Conservation (phyloP, 306 rosid species). For the Acmispon strigosus region DNA sequence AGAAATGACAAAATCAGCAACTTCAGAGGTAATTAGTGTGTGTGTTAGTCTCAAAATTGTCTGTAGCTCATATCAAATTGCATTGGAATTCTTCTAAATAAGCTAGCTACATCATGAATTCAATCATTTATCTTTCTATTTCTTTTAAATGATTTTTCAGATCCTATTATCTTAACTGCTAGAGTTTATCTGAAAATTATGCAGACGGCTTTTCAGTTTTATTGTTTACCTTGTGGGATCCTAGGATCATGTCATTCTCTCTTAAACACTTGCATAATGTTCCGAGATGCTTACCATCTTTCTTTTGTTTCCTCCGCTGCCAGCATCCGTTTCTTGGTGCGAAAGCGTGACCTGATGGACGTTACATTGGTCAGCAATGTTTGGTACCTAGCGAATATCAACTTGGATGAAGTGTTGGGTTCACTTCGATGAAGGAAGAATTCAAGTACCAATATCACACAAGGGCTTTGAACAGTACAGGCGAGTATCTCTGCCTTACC, state of each 20-base stretch:
- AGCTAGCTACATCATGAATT: background rate
- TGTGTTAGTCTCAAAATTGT: too few relatives aligned
- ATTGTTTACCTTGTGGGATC: too few relatives aligned
- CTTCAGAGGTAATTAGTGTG: too few relatives aligned
- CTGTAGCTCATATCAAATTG: background rate
- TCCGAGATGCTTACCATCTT: constrained; percentile 4
- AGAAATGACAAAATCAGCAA: background rate
- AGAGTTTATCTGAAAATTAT: background rate
- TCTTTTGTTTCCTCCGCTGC: background rate
- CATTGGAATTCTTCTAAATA: background rate
- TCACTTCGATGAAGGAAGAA: constrained; percentile 8
- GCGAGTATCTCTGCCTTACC: background rate
- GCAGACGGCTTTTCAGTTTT: background rate
- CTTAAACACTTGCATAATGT: background rate
- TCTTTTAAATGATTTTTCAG: background rate
- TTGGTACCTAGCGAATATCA: background rate
- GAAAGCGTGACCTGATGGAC: constrained; percentile 22
- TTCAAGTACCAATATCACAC: background rate
- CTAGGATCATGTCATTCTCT: too few relatives aligned
- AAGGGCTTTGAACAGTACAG: background rate
- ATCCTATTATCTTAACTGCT: background rate
- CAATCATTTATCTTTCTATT: background rate
- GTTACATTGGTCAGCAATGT: background rate
- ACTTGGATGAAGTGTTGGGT: background rate
- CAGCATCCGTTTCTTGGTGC: constrained; percentile 40